Evolutionary conservation across 2,329 filamentous ascomycete species (phyloP), one percentile per base, ranked within the genome.

Genomic region (Aureobasidium sp.): DNA sequence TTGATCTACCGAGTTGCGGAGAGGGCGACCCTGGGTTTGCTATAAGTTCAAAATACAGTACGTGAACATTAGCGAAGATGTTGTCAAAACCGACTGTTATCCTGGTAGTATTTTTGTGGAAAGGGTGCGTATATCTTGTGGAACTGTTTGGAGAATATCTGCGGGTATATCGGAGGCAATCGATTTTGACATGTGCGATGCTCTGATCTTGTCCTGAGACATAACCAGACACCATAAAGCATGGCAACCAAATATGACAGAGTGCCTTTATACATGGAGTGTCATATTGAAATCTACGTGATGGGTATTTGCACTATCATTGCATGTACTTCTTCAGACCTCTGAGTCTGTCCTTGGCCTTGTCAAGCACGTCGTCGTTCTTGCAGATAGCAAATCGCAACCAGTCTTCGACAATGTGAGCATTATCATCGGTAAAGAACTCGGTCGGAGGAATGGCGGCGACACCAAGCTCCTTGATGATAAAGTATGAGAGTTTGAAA

Each of bases 331-430:
- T 78, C 70, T 74, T 79, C 67, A 81, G 61, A 17, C 76, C 77
- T 60, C 78, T 68, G 60, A 81, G 63, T 55, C 78, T 68, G 64
- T 80, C 77, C 70, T 79, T 77, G 1, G 78, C 78, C 53, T 71
- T 73, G 67, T 80, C 78, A 10, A 81, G 68, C 13, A 97, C 84
- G 45, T 89, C 84, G 70, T 99, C 91, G 35, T 93, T 84, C 79
- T 99, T 99, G 78, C 94, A 99, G 1, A 99, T 91, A 0, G 94
- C 94, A 71, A 97, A 97, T 25, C 94, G 82, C 69, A 99, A 81
- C 77, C 95, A 99, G 68, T 97, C 88, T 78, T 96, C 89, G 0
- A 89, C 94, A 67, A 96, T 84, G 68, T 89, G 84, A 29, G 88
- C 84, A 69, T 96, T 96, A 45, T 74, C 77, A 19, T 90, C 86